Conservation (phyloP, 1,284 basidiomycete genomes). For the Cutaneotrichosporon cyanovorans region DNA sequence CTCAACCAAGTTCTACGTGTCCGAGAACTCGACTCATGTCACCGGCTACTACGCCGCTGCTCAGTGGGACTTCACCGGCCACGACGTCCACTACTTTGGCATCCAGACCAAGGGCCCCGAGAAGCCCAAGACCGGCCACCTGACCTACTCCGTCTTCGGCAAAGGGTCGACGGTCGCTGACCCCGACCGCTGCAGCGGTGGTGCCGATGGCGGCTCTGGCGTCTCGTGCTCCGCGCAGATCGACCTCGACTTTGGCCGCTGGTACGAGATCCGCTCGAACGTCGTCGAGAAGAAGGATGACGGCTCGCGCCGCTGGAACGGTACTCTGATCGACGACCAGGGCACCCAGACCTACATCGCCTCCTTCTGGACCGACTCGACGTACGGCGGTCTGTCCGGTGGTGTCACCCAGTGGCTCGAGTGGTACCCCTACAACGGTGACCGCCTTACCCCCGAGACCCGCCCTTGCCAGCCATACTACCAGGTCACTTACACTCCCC, state of each 20-base stretch:
- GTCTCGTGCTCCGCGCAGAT: slow-evolving; percentile 2
- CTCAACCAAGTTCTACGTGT: slow-evolving; percentile 1
- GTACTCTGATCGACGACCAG: slow-evolving; percentile 6
- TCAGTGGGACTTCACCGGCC: slow-evolving; percentile 1
- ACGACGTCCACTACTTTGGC: slow-evolving; percentile 9
- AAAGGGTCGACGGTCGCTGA: background rate
- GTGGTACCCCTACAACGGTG: slow-evolving; percentile 4
- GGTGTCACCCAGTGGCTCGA: slow-evolving; percentile 7
- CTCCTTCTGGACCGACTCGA: slow-evolving; percentile 4
- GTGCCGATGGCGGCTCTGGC: slow-evolving; percentile 5
- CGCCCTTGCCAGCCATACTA: slow-evolving; percentile 4
- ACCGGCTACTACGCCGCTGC: slow-evolving; percentile 7
- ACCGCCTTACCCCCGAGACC: background rate
- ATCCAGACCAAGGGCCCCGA: slow-evolving; percentile 1
- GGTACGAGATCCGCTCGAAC: slow-evolving; percentile 4
- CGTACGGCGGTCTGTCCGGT: background rate
- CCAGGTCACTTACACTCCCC: background rate
- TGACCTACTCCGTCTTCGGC: slow-evolving; percentile 6
- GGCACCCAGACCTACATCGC: slow-evolving; percentile 4
- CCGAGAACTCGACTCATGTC: background rate
- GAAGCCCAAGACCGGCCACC: background rate
- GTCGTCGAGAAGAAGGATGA: slow-evolving; percentile 1
- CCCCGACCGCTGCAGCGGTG: background rate
- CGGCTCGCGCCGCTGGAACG: slow-evolving; percentile 8
- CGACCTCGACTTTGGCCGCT: slow-evolving; percentile 1